Conservation (phyloP, 768 basidiomycete species). For the Clathrus columnatus region DNA sequence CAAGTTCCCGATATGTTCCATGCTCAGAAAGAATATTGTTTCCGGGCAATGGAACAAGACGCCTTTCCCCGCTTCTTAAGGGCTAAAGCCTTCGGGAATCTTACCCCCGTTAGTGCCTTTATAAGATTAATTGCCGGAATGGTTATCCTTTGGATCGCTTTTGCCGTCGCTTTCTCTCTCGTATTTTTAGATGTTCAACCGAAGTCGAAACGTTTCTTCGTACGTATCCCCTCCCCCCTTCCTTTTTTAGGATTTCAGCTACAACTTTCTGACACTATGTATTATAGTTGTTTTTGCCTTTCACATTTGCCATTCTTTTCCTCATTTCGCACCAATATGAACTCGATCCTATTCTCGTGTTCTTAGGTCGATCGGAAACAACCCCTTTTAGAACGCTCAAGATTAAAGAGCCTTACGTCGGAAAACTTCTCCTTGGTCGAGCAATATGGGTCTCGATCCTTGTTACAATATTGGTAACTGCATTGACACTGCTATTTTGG, state of each 20-base stretch:
- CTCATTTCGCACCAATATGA: conserved; percentile 96
- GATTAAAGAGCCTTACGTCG: conserved; percentile 91
- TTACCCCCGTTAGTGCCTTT: conserved; percentile 85
- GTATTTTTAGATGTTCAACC: conserved; percentile 92
- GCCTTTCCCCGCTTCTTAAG: conserved; percentile 91
- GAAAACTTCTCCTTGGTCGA: conserved; percentile 79
- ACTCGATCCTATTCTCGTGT: conserved; percentile 91
- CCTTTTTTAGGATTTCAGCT: neutral
- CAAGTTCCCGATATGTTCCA: conserved; percentile 96
- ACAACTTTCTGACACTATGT: neutral
- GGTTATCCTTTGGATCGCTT: conserved; percentile 88
- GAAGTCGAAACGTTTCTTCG: conserved; percentile 89
- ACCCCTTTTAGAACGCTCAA: conserved; percentile 91
- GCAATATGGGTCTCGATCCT: conserved; percentile 86
- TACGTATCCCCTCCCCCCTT: conserved; percentile 37
- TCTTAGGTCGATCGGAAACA: conserved; percentile 90
- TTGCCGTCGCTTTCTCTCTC: conserved; percentile 82
- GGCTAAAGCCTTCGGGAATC: conserved; percentile 95
- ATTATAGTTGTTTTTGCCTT: conserved; percentile 85
- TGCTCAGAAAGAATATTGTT: conserved; percentile 93
- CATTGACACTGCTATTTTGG: conserved; percentile 88
- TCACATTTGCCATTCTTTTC: conserved; percentile 80
- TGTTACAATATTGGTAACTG: conserved; percentile 66
- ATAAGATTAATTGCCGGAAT: conserved; percentile 81
- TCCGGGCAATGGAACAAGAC: conserved; percentile 92